A percentile compares a stretch with the other conserved stretches of the same genome.
phyloP scores from a whole-genome alignment of 768 basidiomycete genomes.

The Nevesoporus exiguus region DNA sequence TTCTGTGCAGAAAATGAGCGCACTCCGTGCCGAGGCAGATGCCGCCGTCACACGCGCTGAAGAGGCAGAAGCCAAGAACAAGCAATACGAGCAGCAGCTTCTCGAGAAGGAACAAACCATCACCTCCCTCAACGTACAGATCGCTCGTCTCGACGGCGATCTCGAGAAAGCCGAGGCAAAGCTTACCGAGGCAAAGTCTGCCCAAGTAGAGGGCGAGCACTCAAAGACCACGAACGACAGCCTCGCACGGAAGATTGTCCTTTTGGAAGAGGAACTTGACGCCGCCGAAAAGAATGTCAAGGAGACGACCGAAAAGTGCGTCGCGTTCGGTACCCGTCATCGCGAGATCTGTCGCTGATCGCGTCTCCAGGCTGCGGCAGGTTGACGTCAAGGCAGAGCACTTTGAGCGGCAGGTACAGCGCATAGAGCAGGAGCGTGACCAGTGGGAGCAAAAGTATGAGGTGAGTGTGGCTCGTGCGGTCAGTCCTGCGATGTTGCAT shows the following conservation, averaged over 20 bases:
- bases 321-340: slow-evolving; percentile 18
- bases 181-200: slow-evolving; percentile 61
- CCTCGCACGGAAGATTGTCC: slow-evolving; percentile 77
- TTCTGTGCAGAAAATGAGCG: slow-evolving; percentile 59
- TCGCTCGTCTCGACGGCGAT: slow-evolving; percentile 59
- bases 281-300: slow-evolving; percentile 94
- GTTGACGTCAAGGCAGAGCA: slow-evolving; percentile 99
- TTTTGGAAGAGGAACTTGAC: slow-evolving; percentile 95
- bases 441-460: slow-evolving; percentile 93
- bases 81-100: slow-evolving; percentile 66
- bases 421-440: slow-evolving; percentile 89
- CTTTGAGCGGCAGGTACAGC: slow-evolving; percentile 87
- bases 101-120: slow-evolving; percentile 86
- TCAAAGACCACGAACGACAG: slow-evolving; percentile 71
- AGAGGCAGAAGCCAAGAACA: slow-evolving; percentile 78
- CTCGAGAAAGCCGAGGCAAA: slow-evolving; percentile 69
- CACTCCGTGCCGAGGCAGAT: slow-evolving; percentile 85
- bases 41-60: slow-evolving; percentile 79
- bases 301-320: slow-evolving; percentile 95
- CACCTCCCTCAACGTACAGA: slow-evolving; percentile 70
- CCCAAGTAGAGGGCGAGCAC: slow-evolving; percentile 62
- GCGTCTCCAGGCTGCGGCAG: slow-evolving; percentile 70
- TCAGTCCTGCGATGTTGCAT: not conserved
- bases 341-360: slow-evolving; percentile 19
- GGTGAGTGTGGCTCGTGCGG: slow-evolving; percentile 43